phyloP scores from a whole-genome alignment of 345 rosid species.

The Arabidopsis arenosa region DNA sequence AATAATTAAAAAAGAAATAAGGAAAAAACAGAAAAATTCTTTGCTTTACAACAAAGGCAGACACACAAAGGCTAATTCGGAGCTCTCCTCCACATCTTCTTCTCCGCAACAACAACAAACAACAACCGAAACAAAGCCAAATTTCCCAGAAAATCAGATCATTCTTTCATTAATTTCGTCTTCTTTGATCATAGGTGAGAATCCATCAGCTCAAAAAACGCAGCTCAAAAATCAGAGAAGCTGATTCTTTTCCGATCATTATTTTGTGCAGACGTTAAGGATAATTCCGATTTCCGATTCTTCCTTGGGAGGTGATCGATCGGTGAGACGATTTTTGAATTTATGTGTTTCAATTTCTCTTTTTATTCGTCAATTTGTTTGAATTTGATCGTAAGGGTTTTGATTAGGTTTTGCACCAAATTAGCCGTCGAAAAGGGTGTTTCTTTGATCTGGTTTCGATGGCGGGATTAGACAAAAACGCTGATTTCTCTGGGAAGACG shows the following conservation, averaged over 20 bases:
- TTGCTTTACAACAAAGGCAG: constrained; percentile 42
- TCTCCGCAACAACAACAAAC: not conserved
- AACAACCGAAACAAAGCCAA: not conserved
- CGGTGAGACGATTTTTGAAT: constrained; percentile 12
- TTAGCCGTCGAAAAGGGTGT: constrained; percentile 10
- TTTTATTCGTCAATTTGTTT: not conserved
- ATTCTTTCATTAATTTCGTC: constrained; percentile 20
- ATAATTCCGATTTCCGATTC: not conserved
- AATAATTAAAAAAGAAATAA: not conserved
- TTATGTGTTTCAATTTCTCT: not conserved
- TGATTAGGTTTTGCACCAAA: not conserved
- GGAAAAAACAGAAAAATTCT: constrained; percentile 31
- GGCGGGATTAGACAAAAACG: constrained; percentile 54
- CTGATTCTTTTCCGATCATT: constrained; percentile 24
- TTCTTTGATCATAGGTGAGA: constrained; percentile 9
- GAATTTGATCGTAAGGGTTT: constrained; percentile 25
- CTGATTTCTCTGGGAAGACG: constrained; percentile 45
- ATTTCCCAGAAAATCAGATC: constrained; percentile 19
- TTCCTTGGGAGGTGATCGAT: constrained; percentile 22
- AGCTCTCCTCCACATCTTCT: constrained; percentile 46
- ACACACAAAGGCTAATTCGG: constrained; percentile 17
- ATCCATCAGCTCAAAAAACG: not conserved
- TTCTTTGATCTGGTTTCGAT: constrained; percentile 48
- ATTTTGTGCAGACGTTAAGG: not conserved
- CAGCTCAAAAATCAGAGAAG: constrained; percentile 3